Evolutionary conservation across 495 filamentous ascomycete species (phyloP).

Genomic region (Daldinia childiae): DNA sequence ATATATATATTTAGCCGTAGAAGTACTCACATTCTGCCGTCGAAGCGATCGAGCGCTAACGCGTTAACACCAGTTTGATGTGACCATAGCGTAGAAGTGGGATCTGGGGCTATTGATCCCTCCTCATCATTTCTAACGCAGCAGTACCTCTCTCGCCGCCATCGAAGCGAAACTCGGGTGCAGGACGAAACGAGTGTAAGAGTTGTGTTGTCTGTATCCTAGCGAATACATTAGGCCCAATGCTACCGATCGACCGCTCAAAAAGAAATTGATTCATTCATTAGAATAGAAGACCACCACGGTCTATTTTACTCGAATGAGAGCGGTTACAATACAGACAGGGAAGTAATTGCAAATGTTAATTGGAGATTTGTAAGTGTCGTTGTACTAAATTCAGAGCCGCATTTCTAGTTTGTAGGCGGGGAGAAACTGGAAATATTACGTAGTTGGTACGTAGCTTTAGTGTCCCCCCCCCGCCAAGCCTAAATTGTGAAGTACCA

Average conservation of each 20-base stretch:
- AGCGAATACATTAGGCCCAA: slow-evolving; percentile 68
- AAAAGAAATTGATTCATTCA: slow-evolving; percentile 86
- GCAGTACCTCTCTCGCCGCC: slow-evolving; percentile 57
- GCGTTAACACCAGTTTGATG: slow-evolving; percentile 81
- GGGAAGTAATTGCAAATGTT: not conserved
- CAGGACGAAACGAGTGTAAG: slow-evolving; percentile 63
- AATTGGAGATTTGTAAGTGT: slow-evolving; percentile 4
- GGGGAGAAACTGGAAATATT: slow-evolving; percentile 28
- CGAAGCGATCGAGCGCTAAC: slow-evolving; percentile 77
- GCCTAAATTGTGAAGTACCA: slow-evolving; percentile 11
- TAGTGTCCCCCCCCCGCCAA: slow-evolving; percentile 26
- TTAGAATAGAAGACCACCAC: slow-evolving; percentile 42
- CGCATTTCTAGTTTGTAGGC: slow-evolving; percentile 22
- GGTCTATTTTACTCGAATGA: slow-evolving; percentile 11
- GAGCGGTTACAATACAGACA: not conserved
- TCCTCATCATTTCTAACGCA: slow-evolving; percentile 30
- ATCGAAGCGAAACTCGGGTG: slow-evolving; percentile 72
- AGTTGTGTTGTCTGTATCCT: slow-evolving; percentile 69
- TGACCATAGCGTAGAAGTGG: slow-evolving; percentile 57
- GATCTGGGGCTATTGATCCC: slow-evolving; percentile 33
- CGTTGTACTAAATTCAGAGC: slow-evolving; percentile 30
- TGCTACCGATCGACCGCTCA: slow-evolving; percentile 72
- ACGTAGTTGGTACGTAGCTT: slow-evolving; percentile 9
- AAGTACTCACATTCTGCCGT: slow-evolving; percentile 73
- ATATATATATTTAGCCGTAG: not conserved